Percentiles rank a stretch among this genome's conserved stretches.
Evolutionary conservation across 2,329 filamentous ascomycete genomes (phyloP).

Genomic region (Fusarium sp.): DNA sequence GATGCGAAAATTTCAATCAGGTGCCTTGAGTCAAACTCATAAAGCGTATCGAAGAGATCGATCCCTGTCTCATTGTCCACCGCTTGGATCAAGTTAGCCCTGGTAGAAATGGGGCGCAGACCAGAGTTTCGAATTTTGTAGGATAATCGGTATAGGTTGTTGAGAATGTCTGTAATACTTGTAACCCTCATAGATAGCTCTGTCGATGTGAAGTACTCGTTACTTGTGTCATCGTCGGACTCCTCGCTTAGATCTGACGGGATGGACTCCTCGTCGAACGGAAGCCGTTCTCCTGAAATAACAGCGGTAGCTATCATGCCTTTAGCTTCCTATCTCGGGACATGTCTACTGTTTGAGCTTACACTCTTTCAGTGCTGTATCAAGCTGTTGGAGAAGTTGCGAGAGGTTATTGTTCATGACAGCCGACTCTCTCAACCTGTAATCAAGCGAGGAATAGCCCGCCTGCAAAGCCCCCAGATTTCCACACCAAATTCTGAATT

Average conservation of each 20-base stretch:
- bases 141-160: background rate
- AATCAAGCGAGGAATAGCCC: background rate
- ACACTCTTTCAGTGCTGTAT: background rate
- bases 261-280: fast-evolving
- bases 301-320: fast-evolving
- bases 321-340: fast-evolving
- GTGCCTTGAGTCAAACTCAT: background rate
- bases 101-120: background rate
- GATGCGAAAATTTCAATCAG: background rate
- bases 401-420: background rate
- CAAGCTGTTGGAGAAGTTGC: background rate
- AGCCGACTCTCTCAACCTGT: background rate
- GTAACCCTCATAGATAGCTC: background rate
- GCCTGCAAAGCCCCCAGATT: background rate
- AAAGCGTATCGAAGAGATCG: background rate
- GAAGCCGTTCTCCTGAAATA: background rate
- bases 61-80: background rate
- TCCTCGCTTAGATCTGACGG: background rate
- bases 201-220: background rate
- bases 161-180: fast-evolving
- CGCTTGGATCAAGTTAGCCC: fast-evolving
- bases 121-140: background rate
- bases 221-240: background rate
- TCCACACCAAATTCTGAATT: background rate
- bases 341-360: background rate